These are phyloP conservation scores for Piper betle DNA, from an alignment of 164 flowering plant species.

Conservation along the genomic window DNA sequence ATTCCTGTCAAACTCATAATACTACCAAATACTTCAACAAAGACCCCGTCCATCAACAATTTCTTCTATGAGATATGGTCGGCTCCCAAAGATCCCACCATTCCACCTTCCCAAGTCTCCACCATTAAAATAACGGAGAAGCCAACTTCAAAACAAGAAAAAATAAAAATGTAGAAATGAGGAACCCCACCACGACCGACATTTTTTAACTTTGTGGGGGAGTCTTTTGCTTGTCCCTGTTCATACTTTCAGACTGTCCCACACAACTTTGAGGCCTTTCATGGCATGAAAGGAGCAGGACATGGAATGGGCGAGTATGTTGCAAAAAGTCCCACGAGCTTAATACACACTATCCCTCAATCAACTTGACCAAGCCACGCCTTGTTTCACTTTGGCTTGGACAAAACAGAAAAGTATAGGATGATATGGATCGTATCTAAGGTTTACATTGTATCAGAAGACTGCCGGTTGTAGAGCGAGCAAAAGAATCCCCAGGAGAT, in stretches of 20 bases:
- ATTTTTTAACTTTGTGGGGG: neutral
- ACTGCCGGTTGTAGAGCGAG: constrained; percentile 3
- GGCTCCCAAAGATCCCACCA: neutral
- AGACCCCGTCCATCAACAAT: neutral
- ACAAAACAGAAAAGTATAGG: neutral
- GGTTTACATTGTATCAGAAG: neutral
- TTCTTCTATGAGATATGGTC: neutral
- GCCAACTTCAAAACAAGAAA: neutral
- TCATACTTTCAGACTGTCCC: neutral
- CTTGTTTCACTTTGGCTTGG: neutral
- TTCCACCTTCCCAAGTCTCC: neutral
- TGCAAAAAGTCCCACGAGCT: neutral
- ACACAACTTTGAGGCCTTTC: neutral
- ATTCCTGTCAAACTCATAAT: neutral
- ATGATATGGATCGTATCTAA: neutral
- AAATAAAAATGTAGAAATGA: no score
- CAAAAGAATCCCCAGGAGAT: constrained; percentile 6
- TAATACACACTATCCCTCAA: no score
- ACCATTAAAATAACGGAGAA: neutral
- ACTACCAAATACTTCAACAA: neutral
- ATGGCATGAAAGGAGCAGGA: neutral
- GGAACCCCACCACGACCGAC: neutral
- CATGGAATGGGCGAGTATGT: neutral
- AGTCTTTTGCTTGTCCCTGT: neutral
- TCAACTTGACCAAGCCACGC: neutral